Percentiles rank a stretch among this genome's conserved stretches.
These are phyloP conservation scores for Yamadazyma paraphyllophila DNA, from an alignment of 805 yeast genomes.

Conservation along the genomic window DNA sequence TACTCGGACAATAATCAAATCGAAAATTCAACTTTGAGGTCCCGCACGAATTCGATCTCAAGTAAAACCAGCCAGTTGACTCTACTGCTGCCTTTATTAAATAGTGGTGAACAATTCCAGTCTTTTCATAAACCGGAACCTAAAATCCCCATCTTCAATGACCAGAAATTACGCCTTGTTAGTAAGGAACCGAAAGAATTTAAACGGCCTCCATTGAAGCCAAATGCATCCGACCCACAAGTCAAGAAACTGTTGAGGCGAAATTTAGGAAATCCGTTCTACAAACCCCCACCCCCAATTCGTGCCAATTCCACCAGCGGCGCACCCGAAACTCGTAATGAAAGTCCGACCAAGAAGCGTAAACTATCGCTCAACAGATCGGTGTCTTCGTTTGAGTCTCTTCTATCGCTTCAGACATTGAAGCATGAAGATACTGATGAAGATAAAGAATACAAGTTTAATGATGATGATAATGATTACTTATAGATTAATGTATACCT, in stretches of 20 bases:
- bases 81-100: slow-evolving; percentile 25
- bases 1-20: slow-evolving; percentile 1
- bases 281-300: slow-evolving; percentile 16
- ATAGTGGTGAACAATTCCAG: slow-evolving; percentile 10
- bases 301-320: slow-evolving; percentile 3
- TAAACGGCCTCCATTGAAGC: slow-evolving; percentile 22
- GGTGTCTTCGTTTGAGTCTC: slow-evolving; percentile 10
- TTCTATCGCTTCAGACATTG: slow-evolving; percentile 7
- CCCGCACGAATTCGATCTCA: slow-evolving; percentile 13
- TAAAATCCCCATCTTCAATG: slow-evolving; percentile 12
- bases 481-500: slow-evolving; percentile 4
- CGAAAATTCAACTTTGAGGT: slow-evolving; percentile 2
- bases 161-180: slow-evolving; percentile 7
- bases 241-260: slow-evolving; percentile 6
- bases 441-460: neutral
- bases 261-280: slow-evolving; percentile 19
- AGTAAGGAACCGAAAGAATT: slow-evolving; percentile 10
- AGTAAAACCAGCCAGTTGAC: slow-evolving; percentile 13
- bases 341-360: slow-evolving; percentile 14
- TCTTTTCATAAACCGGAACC: neutral
- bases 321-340: neutral
- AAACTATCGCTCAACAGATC: slow-evolving; percentile 10
- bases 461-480: slow-evolving; percentile 4
- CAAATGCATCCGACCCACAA: slow-evolving; percentile 5
- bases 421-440: neutral